Conservation (phyloP, 208 protist species). For the Leishmania turanica region DNA sequence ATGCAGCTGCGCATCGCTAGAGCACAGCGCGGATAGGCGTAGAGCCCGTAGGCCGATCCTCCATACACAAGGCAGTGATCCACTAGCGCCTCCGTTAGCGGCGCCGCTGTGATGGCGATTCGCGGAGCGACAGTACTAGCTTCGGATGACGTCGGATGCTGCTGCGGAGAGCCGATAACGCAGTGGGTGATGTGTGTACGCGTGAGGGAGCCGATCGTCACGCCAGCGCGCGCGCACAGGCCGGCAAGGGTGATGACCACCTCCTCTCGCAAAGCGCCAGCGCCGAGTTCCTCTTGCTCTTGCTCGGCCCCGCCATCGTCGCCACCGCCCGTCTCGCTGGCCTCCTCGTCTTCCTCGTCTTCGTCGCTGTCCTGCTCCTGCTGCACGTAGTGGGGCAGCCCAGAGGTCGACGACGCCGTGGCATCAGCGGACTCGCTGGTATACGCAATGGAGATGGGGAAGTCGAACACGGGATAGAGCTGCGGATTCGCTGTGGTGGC, state of each 20-base stretch:
- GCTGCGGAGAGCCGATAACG: conserved; percentile 54
- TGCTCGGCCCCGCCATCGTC: conserved; percentile 37
- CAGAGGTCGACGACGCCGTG: background rate
- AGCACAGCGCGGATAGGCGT: conserved; percentile 70
- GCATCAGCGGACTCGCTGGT: background rate
- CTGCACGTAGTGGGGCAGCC: conserved; percentile 28
- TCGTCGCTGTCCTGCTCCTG: conserved; percentile 15
- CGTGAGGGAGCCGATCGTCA: conserved; percentile 59
- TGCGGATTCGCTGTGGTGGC: conserved; percentile 43
- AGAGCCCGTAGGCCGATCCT: conserved; percentile 57
- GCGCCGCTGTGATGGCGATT: conserved; percentile 57
- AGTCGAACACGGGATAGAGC: conserved; percentile 53
- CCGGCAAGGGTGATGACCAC: conserved; percentile 52
- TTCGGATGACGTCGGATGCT: background rate
- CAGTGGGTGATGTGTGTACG: conserved; percentile 63
- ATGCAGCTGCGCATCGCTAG: conserved; percentile 48
- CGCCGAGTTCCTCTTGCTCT: conserved; percentile 20
- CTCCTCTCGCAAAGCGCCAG: conserved; percentile 28
- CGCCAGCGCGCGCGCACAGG: conserved; percentile 59
- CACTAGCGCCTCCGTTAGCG: conserved; percentile 56
- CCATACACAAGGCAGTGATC: conserved; percentile 74
- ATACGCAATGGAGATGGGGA: conserved; percentile 22
- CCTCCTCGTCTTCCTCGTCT: conserved; percentile 12
- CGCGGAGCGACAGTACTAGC: background rate
- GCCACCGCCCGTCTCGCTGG: conserved; percentile 13